Base-by-base conservation (phyloP, 768 basidiomycete species). In the Mycena rebaudengoi region DNA sequence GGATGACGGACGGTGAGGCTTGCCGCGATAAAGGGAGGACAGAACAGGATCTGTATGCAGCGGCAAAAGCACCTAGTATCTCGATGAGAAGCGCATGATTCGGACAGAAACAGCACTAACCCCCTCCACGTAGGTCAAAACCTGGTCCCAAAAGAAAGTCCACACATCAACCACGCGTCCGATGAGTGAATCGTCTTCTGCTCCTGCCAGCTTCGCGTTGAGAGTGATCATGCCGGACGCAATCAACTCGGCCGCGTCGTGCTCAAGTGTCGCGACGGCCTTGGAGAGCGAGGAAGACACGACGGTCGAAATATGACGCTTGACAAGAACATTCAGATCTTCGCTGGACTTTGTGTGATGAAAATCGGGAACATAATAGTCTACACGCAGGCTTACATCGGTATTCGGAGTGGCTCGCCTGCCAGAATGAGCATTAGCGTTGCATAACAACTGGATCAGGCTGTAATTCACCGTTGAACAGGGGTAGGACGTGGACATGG, bases 81-180 rank as follows among this genome's bases (percentile, higher is more conserved):
- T 62, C 62, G 30, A 57, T 16, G 18, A 29, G 16, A 46, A 12
- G 7, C 7, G n/a, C 21, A 30, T n/a, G n/a, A n/a, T n/a, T n/a
- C 14, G 32, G 30, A 28, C 7, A 16, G 39, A 23, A 39, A 4
- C 21, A 25, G 11, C 82, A 89, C 72, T 69, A 95, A n/a, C 93
- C 56, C 92, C 94, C 83, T 95, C 94, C 32, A 95, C 81, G 72
- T 95, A 96, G 8, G 94, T 91, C 7, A 96, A 79, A 26, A 95
- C 89, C 63, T 92, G 89, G 69, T 91, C 91, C 91, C 93, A 97
- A 77, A 98, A 98, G 81, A 97, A 96, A 14, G 85, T 86, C 95
- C 96, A 98, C 18, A 92, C 83, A 69, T 96, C 95, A 2, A 95
- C 92, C 18, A 97, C 83, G 28, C 94, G 84, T 5, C 81, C 80